These are phyloP conservation scores for Gossypium thurberi DNA, from an alignment of 345 rosid species.

Conservation along the genomic window DNA sequence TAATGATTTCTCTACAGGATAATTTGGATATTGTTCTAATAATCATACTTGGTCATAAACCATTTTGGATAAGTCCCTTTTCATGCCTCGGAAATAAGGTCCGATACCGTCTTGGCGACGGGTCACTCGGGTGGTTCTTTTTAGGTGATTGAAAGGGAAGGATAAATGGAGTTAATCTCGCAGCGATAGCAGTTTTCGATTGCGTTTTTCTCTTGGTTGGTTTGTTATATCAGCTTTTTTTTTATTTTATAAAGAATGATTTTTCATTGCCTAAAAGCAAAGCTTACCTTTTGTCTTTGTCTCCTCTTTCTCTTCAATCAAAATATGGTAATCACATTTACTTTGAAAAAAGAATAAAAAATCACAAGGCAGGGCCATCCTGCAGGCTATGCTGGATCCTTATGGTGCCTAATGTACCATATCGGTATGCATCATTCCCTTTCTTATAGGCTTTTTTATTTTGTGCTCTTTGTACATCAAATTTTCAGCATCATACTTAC, in stretches of 20 bases:
- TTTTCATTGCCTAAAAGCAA: slow-evolving; percentile 10
- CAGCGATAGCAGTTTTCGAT: background rate
- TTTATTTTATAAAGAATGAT: slow-evolving; percentile 20
- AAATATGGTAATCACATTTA: slow-evolving; percentile 9
- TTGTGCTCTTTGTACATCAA: background rate
- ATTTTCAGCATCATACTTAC: slow-evolving; percentile 14
- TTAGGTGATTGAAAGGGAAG: background rate
- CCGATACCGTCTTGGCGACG: background rate
- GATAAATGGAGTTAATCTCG: slow-evolving; percentile 1
- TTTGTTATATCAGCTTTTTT: slow-evolving; percentile 11
- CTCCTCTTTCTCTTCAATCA: slow-evolving; percentile 7
- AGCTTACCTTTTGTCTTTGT: background rate
- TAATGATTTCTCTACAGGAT: background rate
- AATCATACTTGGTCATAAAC: background rate
- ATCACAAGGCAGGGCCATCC: too few species aligned
- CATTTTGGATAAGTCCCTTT: background rate
- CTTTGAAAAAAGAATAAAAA: background rate
- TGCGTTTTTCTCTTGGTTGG: background rate
- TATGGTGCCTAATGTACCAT: slow-evolving; percentile 19
- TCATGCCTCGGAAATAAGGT: background rate
- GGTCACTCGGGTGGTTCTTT: background rate
- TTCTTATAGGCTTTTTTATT: background rate
- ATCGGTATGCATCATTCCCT: background rate
- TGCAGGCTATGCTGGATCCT: slow-evolving; percentile 9
- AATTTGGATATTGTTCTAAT: background rate